These are phyloP conservation scores for Lepidium didymum DNA, from an alignment of 345 rosid species.

Conservation along the genomic window DNA sequence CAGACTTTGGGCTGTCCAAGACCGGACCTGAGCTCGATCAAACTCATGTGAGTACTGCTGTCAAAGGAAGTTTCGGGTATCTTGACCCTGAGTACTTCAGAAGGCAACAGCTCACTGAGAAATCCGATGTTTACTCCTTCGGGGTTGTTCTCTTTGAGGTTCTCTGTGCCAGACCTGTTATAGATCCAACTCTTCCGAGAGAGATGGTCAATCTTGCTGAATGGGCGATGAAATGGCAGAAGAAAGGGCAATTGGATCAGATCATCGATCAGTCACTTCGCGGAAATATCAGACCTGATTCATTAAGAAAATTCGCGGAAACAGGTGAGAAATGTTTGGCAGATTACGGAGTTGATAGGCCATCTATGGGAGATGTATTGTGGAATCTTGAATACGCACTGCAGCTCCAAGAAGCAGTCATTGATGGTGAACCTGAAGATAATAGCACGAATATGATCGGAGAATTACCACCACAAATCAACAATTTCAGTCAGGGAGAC, in stretches of 20 bases:
- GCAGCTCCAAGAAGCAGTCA: conserved; percentile 33
- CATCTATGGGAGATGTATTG: conserved; percentile 35
- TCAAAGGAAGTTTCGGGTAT: conserved; percentile 41
- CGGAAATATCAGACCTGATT: conserved; percentile 14
- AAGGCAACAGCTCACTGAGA: conserved; percentile 40
- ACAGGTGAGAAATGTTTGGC: conserved; percentile 29
- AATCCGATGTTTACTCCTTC: conserved; percentile 42
- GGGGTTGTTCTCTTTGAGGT: conserved; percentile 42
- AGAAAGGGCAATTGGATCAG: conserved; percentile 19
- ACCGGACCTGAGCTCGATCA: conserved; percentile 39
- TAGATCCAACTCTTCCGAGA: conserved; percentile 32
- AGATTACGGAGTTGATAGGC: conserved; percentile 24
- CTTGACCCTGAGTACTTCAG: conserved; percentile 40
- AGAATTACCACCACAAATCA: conserved; percentile 58
- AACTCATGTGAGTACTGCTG: conserved; percentile 41
- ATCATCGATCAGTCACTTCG: conserved; percentile 23
- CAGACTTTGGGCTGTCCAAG: conserved; percentile 42
- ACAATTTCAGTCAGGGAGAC: conserved; percentile 56
- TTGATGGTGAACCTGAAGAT: conserved; percentile 63
- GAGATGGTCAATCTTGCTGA: conserved; percentile 28
- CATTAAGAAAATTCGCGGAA: conserved; percentile 24
- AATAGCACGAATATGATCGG: conserved; percentile 79
- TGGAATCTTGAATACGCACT: conserved; percentile 28
- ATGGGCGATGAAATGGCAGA: conserved; percentile 32
- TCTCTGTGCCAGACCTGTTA: conserved; percentile 35